Evolutionary conservation across 768 basidiomycete genomes (phyloP).

Genomic region (Pulveroboletus sp.): DNA sequence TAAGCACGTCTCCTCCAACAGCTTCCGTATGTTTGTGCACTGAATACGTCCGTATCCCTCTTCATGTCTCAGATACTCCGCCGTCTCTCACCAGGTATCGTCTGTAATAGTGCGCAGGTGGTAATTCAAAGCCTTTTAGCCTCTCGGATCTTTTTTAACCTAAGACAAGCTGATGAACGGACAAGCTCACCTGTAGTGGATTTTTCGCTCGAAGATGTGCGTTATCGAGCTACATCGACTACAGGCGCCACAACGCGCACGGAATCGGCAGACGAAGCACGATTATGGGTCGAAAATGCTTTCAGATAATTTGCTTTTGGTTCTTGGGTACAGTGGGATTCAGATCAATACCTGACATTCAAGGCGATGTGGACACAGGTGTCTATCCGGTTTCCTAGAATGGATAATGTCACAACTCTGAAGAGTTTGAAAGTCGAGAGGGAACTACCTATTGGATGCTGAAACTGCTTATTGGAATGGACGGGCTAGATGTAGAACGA

Average conservation of each 20-base stretch:
- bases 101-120: conserved; percentile 20
- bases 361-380: too few relatives aligned
- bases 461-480: too few relatives aligned
- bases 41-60: conserved; percentile 19
- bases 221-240: neutral
- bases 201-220: conserved; percentile 4
- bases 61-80: too few relatives aligned
- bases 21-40: conserved; percentile 8
- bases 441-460: too few relatives aligned
- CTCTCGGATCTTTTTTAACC: conserved; percentile 26
- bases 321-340: too few relatives aligned
- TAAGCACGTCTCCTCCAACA: neutral
- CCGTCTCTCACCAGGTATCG: conserved; percentile 4
- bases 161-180: conserved; percentile 11
- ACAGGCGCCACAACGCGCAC: neutral
- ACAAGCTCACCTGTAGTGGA: neutral
- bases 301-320: too few relatives aligned
- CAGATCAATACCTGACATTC: too few relatives aligned
- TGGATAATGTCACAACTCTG: too few relatives aligned
- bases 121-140: conserved; percentile 23
- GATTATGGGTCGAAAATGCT: too few relatives aligned
- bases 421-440: too few relatives aligned
- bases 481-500: too few relatives aligned
- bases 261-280: neutral
- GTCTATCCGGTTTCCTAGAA: too few relatives aligned